A percentile compares a stretch with the other conserved stretches of the same genome.
phyloP scores from a whole-genome alignment of 1,284 basidiomycete species.

The Cutaneotrichosporon dermatis region DNA sequence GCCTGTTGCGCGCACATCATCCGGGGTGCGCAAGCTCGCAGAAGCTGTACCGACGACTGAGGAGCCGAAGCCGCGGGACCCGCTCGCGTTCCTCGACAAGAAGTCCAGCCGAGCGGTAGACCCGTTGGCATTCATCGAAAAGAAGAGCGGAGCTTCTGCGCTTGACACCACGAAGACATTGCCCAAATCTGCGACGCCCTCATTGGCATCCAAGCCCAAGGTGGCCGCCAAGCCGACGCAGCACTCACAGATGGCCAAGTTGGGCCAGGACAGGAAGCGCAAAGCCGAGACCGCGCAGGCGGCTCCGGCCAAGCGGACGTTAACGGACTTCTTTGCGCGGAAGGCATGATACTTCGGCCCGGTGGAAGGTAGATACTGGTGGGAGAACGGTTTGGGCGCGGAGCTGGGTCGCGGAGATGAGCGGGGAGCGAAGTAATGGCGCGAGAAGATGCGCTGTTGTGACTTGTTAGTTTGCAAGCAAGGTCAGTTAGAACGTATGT shows the following conservation, averaged over 20 bases:
- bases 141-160: not conserved
- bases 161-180: too few relatives aligned
- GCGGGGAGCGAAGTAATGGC: too few relatives aligned
- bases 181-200: not conserved
- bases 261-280: too few relatives aligned
- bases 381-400: not conserved
- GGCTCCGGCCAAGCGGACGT: not conserved
- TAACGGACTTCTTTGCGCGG: constrained; percentile 2
- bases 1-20: not conserved
- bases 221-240: not conserved
- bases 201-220: not conserved
- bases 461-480: too few relatives aligned
- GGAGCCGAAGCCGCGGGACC: not conserved
- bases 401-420: too few relatives aligned
- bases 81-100: not conserved
- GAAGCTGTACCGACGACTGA: not conserved
- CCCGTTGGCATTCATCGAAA: not conserved
- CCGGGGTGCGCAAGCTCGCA: not conserved
- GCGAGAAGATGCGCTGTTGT: too few relatives aligned
- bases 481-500: too few relatives aligned
- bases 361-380: not conserved
- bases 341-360: not conserved
- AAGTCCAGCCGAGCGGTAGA: not conserved
- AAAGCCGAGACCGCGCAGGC: too few relatives aligned
- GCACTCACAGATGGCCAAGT: not conserved